These are phyloP conservation scores for Coemansia sp. DNA, from an alignment of 192 early-diverging fungal genomes.

Conservation along the genomic window DNA sequence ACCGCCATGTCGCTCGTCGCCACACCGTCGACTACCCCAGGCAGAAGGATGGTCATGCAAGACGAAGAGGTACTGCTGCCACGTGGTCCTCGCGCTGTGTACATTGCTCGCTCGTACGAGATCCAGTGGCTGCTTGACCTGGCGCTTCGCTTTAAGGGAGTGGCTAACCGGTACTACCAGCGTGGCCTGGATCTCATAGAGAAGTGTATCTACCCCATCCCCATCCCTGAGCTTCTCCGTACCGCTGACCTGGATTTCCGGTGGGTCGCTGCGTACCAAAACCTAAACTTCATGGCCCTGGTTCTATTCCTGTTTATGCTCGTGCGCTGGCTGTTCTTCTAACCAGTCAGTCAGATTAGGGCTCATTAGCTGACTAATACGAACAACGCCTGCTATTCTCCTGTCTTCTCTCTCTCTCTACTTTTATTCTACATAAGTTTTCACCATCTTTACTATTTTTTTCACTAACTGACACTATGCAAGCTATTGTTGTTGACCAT, in stretches of 20 bases:
- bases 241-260: conserved; percentile 39
- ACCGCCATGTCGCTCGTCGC: conserved; percentile 43
- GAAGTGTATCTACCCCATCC: conserved; percentile 10
- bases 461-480: conserved; percentile 17
- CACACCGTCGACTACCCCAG: neutral
- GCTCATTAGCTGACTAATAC: neutral
- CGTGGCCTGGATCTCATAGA: conserved; percentile 18
- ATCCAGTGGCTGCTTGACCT: conserved; percentile 50
- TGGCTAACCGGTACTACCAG: conserved; percentile 38
- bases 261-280: conserved; percentile 43
- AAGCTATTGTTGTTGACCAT: conserved; percentile 58
- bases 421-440: neutral
- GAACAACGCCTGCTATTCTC: neutral
- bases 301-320: conserved; percentile 19
- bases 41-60: neutral
- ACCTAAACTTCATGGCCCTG: conserved; percentile 32
- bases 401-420: neutral
- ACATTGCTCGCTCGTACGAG: conserved; percentile 50
- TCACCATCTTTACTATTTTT: neutral
- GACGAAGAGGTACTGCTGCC: conserved; percentile 28
- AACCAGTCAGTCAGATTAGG: neutral
- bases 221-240: conserved; percentile 26
- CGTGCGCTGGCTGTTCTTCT: conserved; percentile 20
- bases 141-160: conserved; percentile 18
- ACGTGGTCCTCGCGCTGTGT: conserved; percentile 36